Conservation (phyloP, 257 asterid genomes). For the Thymus quinquecostatus region DNA sequence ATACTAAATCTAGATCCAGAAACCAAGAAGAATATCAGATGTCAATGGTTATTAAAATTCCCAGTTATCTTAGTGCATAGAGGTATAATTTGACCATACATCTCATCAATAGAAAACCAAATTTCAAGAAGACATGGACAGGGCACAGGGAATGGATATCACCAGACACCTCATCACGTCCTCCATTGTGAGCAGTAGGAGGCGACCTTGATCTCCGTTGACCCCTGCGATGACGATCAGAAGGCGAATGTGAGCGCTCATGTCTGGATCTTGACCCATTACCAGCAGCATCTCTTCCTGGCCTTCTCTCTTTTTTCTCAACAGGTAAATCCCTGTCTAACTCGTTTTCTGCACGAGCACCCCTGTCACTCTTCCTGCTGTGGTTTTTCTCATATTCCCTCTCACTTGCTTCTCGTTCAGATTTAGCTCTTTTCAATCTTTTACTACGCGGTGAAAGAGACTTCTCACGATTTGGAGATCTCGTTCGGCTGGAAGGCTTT, state of each 20-base stretch:
- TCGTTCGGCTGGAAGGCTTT: constrained; percentile 44
- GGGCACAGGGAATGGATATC: constrained; percentile 56
- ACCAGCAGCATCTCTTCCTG: constrained; percentile 58
- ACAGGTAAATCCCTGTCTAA: constrained; percentile 46
- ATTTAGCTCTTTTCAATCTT: constrained; percentile 65
- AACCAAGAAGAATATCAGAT: background rate
- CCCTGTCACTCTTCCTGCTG: constrained; percentile 52
- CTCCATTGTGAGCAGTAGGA: constrained; percentile 52
- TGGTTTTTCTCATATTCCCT: constrained; percentile 53
- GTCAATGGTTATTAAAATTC: background rate
- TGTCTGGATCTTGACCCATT: constrained; percentile 58
- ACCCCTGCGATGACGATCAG: constrained; percentile 57
- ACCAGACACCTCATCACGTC: constrained; percentile 89
- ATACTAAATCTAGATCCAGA: background rate
- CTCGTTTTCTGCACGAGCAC: constrained; percentile 47
- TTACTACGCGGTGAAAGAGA: constrained; percentile 72
- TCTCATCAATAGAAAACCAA: constrained; percentile 16
- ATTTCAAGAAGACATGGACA: constrained; percentile 20
- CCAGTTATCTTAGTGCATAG: constrained; percentile 6
- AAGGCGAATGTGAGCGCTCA: constrained; percentile 60
- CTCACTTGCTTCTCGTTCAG: constrained; percentile 55
- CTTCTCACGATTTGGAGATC: constrained; percentile 52
- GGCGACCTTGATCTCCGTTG: constrained; percentile 81
- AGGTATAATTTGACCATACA: constrained; percentile 4
- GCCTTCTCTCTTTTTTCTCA: constrained; percentile 57